Evolutionary conservation across 2,329 filamentous ascomycete genomes (phyloP).

Genomic region (Aspergillus brasiliensis): DNA sequence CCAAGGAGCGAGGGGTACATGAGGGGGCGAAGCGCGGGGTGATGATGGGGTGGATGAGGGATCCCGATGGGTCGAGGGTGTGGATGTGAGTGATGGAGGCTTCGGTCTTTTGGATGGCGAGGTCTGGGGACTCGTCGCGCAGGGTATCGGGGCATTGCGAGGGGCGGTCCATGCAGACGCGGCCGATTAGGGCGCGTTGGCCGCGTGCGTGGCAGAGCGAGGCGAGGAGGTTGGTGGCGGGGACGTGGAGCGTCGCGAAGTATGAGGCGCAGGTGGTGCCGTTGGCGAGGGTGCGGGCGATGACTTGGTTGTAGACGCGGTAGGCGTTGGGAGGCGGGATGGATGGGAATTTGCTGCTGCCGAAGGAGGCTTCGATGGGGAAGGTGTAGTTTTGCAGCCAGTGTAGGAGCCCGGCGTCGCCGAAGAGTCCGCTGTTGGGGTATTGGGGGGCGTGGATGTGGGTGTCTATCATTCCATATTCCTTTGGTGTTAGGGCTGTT

Average conservation of each 20-base stretch:
- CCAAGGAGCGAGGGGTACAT: constrained; percentile 59
- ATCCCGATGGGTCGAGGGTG: constrained; percentile 63
- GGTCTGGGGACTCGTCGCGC: constrained; percentile 67
- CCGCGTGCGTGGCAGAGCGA: constrained; percentile 77
- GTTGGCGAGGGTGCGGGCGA: constrained; percentile 78
- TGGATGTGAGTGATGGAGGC: constrained; percentile 67
- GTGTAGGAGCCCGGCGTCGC: constrained; percentile 86
- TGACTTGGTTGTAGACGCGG: constrained; percentile 72
- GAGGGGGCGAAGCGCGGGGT: constrained; percentile 68
- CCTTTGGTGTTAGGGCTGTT: neutral
- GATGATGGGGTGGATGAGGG: constrained; percentile 73
- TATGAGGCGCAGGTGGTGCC: constrained; percentile 95
- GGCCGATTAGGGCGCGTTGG: constrained; percentile 86
- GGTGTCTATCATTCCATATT: constrained; percentile 67
- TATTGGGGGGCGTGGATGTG: constrained; percentile 96
- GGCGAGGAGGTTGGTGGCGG: constrained; percentile 86
- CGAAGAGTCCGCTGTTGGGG: constrained; percentile 90
- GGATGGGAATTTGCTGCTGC: constrained; percentile 29
- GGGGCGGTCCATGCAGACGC: constrained; percentile 88
- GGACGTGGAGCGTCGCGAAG: constrained; percentile 85
- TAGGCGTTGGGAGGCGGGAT: constrained; percentile 30
- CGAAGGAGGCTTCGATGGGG: constrained; percentile 80
- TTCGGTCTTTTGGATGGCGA: constrained; percentile 59
- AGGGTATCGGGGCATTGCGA: constrained; percentile 73
- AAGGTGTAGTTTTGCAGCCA: constrained; percentile 97